Conservation (phyloP, 768 basidiomycete species). For the Trametes coccinea region DNA sequence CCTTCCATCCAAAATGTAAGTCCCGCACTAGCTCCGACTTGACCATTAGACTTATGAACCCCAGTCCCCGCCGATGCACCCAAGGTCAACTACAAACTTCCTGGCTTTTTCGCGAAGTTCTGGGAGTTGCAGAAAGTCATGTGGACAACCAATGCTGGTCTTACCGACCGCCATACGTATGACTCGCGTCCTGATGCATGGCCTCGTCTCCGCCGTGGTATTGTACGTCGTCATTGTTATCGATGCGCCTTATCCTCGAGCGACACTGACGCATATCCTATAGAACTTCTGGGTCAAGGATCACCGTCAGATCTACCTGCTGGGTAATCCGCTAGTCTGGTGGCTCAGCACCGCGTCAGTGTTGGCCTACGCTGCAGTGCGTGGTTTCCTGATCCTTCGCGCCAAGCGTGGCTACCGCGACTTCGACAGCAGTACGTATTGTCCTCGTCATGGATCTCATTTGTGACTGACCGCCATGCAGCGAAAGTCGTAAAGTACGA, state of each 20-base stretch:
- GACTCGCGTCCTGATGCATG: conserved; percentile 92
- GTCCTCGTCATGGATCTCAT: conserved; percentile 2
- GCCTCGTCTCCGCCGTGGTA: conserved; percentile 91
- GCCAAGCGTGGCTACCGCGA: conserved; percentile 90
- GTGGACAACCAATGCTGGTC: conserved; percentile 95
- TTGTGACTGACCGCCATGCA: conserved; percentile 34
- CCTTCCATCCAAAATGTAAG: conserved; percentile 71
- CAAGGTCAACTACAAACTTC: conserved; percentile 89
- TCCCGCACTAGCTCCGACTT: conserved; percentile 14
- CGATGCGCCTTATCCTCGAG: neutral
- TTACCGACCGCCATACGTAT: conserved; percentile 92
- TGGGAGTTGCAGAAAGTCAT: conserved; percentile 89
- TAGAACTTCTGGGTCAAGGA: conserved; percentile 99
- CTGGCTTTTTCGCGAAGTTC: conserved; percentile 90
- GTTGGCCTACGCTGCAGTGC: conserved; percentile 60
- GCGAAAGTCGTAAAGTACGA: conserved; percentile 94
- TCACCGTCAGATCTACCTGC: conserved; percentile 90
- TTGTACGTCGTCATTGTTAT: conserved; percentile 55
- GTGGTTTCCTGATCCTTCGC: conserved; percentile 82
- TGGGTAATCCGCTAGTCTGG: conserved; percentile 96
- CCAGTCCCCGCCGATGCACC: conserved; percentile 69
- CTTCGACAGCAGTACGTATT: conserved; percentile 76
- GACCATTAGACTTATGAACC: neutral
- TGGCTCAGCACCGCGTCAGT: conserved; percentile 79
- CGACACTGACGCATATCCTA: conserved; percentile 1